Base-by-base conservation (phyloP, 768 basidiomycete genomes). In the Auricularia sp. region DNA sequence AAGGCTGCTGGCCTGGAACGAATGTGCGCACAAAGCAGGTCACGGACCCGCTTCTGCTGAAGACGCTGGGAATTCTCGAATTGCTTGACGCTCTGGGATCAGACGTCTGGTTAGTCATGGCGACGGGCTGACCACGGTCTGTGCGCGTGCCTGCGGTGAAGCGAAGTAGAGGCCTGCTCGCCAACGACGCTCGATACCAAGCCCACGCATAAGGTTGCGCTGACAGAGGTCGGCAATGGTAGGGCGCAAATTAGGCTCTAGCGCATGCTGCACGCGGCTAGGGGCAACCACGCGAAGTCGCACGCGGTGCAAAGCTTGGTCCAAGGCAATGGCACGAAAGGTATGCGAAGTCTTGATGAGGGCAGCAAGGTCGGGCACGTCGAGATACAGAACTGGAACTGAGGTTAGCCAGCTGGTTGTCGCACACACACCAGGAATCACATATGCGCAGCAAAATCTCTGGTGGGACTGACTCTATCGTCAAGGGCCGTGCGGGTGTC, bases 171-270 rank as follows among this genome's bases (percentile, higher is more conserved):
- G 71, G 29, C 89, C 89, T 67, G 78, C 78, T 69, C 87, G 82
- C 84, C 85, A 88, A 65, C 83, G 77, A 67, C 86, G 74, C 71
- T 87, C 87, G 54, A 90, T 80, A 13, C 81, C 82, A 54, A 88
- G 73, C 1, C 89, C 89, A 21, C 83, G 83, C 65, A 90, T 82
- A 64, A 91, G 86, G 34, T 85, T 83, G 47, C 89, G 78, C 45
- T 87, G 85, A 5, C 88, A 82, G 35, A 90, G 78, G 61, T 91
- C 88, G 14, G 78, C 77, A 3, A 89, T 72, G 3, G 86, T 86
- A 2, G 89, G 88, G 54, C 89, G 78, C 13, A 90, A 73, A 36
- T 79, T 77, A 1, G 81, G 85, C 70, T 89, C 89, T 42, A 90
- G 75, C 36, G 81, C 81, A 67, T 90, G 88, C 35, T 80, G 76